phyloP scores from a whole-genome alignment of 495 filamentous ascomycete genomes.

The Penicillium lagena region DNA sequence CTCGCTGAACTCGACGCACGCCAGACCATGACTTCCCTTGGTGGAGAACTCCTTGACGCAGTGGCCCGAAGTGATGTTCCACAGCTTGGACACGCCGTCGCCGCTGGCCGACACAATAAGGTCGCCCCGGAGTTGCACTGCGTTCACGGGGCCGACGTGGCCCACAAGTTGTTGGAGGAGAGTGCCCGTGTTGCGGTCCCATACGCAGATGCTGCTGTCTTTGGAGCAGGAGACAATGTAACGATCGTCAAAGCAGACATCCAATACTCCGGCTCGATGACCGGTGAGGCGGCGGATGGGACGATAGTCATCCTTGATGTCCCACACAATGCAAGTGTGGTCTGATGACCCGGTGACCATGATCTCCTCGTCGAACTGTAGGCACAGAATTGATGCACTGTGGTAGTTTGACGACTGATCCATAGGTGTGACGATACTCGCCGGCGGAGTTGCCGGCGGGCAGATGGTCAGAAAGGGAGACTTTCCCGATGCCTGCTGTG shows the following conservation, averaged over 20 bases:
- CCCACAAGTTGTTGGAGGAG: constrained; percentile 71
- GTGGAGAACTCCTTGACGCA: constrained; percentile 83
- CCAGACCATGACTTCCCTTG: constrained; percentile 75
- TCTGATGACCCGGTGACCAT: constrained; percentile 95
- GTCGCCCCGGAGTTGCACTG: constrained; percentile 87
- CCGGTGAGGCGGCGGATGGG: constrained; percentile 68
- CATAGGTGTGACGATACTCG: constrained; percentile 19
- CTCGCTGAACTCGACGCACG: constrained; percentile 91
- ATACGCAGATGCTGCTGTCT: constrained; percentile 84
- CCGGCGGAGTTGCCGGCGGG: constrained; percentile 30
- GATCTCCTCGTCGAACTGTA: constrained; percentile 88
- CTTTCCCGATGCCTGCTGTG: constrained; percentile 31
- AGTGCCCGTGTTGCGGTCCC: constrained; percentile 74
- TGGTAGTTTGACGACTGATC: constrained; percentile 50
- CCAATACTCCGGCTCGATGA: constrained; percentile 83
- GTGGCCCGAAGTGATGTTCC: constrained; percentile 81
- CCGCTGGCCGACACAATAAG: constrained; percentile 87
- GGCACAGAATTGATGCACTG: constrained; percentile 84
- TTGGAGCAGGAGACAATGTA: constrained; percentile 96
- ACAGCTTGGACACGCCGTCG: constrained; percentile 86
- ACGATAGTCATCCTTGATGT: constrained; percentile 65
- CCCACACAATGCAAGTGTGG: constrained; percentile 85
- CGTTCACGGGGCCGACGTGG: constrained; percentile 89
- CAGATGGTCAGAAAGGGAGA: constrained; percentile 42
- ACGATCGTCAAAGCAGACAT: constrained; percentile 83